Evolutionary conservation across 495 filamentous ascomycete species (phyloP), one percentile per base, ranked within the genome.

Genomic region (Lophiostoma macrostomum): DNA sequence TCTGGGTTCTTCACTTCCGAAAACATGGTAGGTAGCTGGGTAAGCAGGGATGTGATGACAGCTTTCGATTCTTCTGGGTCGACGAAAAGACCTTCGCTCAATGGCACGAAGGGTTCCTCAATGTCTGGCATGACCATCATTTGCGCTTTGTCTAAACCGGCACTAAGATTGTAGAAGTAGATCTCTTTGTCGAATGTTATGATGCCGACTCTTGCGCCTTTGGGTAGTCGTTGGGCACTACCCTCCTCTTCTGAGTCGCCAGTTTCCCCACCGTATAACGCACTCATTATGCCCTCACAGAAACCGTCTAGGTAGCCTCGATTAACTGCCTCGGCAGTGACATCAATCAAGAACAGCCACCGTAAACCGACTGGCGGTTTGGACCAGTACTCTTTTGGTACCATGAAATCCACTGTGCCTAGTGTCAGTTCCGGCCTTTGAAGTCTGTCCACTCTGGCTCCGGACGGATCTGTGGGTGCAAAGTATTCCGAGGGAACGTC

Each of bases 121-220:
- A 99, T 80, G 65, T 99, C 93, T 8, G 93, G 87, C 90, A 97
- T 95, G 14, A 97, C 90, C 75, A 97, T 82, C 91, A 97, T 96
- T 64, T 99, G 93, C 4, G 93, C 88, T 72, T 89, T 82, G 40
- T 95, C 87, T 23, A 96, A 72, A 24, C 80, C 73, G 16, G 88
- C 81, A 64, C 83, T 88, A 61, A 94, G 82, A 64, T 96, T 96
- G 74, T 96, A 99, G 65, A 96, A 99, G 61, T 99, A 93, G 25
- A 97, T 83, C 58, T 95, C 89, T 67, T 86, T 89, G 72, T 96
- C 91, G 68, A 84, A 99, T 2, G 93, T 96, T 59, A 95, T 84
- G 68, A 99, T 95, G 37, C 91, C 94, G 38, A 99, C 82, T 73
- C 88, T 95, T 18, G 89, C 80, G 3, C 89, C 91, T 14, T 77